These are phyloP conservation scores for Suhomyces taliae DNA, from an alignment of 1,139 yeast species.

Conservation along the genomic window DNA sequence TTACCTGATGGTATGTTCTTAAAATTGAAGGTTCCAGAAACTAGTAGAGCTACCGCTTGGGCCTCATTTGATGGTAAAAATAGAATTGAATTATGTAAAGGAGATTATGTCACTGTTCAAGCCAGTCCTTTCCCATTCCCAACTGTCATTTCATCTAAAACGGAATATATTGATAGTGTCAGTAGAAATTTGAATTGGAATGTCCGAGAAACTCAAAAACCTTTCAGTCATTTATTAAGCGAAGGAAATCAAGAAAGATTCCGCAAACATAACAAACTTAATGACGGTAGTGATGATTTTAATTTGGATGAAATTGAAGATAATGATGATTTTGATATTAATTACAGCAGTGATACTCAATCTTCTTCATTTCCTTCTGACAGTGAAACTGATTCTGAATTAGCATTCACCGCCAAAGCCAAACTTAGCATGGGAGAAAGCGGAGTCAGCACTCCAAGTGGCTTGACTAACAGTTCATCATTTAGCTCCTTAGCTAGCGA, in stretches of 20 bases:
- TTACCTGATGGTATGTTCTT: slow-evolving; percentile 84
- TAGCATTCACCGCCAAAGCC: slow-evolving; percentile 22
- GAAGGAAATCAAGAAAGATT: slow-evolving; percentile 40
- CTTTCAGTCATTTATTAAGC: slow-evolving; percentile 58
- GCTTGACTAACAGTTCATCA: background rate
- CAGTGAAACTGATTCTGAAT: slow-evolving; percentile 17
- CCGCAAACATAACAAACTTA: slow-evolving; percentile 13
- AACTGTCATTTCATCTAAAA: slow-evolving; percentile 70
- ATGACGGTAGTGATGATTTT: slow-evolving; percentile 11
- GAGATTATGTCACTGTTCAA: slow-evolving; percentile 73
- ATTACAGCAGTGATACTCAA: slow-evolving; percentile 15
- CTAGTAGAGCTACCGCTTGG: slow-evolving; percentile 81
- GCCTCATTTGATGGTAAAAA: slow-evolving; percentile 87
- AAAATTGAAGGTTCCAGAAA: slow-evolving; percentile 68
- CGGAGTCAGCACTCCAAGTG: background rate
- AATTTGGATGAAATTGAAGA: slow-evolving; percentile 12
- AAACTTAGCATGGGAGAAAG: slow-evolving; percentile 16
- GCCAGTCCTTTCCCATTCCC: slow-evolving; percentile 88
- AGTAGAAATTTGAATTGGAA: slow-evolving; percentile 87
- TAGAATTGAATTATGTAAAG: slow-evolving; percentile 66
- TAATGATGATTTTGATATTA: slow-evolving; percentile 30
- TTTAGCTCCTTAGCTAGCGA: background rate
- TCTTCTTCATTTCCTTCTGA: slow-evolving; percentile 18
- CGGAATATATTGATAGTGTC: slow-evolving; percentile 81
- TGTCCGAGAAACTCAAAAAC: slow-evolving; percentile 76